Conservation (phyloP, 352 stramenopile species). For the Aphanomyces astaci region DNA sequence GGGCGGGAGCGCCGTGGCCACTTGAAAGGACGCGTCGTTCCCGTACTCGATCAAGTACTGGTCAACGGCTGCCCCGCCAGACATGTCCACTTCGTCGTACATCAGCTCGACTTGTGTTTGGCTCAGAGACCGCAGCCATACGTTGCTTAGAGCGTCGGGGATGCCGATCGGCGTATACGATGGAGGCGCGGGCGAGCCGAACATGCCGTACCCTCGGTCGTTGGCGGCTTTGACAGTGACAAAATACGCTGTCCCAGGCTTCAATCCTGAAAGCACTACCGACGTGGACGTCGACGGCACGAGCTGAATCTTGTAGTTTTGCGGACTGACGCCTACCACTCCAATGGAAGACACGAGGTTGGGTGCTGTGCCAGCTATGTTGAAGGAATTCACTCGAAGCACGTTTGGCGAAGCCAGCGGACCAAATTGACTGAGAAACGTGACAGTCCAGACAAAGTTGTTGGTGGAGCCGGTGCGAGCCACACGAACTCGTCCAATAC, state of each 20-base stretch:
- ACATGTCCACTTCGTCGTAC: constrained; percentile 54
- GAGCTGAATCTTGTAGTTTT: constrained; percentile 32
- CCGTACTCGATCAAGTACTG: constrained; percentile 51
- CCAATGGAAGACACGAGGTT: constrained; percentile 5
- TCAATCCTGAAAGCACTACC: constrained; percentile 35
- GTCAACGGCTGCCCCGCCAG: constrained; percentile 47
- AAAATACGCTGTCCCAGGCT: constrained; percentile 56
- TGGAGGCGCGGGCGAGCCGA: not conserved
- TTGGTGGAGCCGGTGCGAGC: constrained; percentile 56
- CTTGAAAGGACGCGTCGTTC: constrained; percentile 29
- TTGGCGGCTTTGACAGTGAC: constrained; percentile 77
- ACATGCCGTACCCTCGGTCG: constrained; percentile 47
- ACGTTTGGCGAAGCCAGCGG: constrained; percentile 16
- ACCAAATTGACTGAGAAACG: constrained; percentile 68
- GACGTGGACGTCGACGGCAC: constrained; percentile 23
- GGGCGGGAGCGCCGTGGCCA: constrained; percentile 20
- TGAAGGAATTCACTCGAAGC: constrained; percentile 13
- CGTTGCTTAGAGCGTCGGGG: constrained; percentile 44
- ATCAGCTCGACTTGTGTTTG: constrained; percentile 37
- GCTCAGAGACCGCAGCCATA: constrained; percentile 32
- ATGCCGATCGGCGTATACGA: constrained; percentile 26
- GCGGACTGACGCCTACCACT: constrained; percentile 27
- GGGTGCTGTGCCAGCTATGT: not conserved
- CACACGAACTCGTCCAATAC: constrained; percentile 84
- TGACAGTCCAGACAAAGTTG: constrained; percentile 85